Evolutionary conservation across 768 basidiomycete species (phyloP).

Genomic region (Kondoa malvinella): DNA sequence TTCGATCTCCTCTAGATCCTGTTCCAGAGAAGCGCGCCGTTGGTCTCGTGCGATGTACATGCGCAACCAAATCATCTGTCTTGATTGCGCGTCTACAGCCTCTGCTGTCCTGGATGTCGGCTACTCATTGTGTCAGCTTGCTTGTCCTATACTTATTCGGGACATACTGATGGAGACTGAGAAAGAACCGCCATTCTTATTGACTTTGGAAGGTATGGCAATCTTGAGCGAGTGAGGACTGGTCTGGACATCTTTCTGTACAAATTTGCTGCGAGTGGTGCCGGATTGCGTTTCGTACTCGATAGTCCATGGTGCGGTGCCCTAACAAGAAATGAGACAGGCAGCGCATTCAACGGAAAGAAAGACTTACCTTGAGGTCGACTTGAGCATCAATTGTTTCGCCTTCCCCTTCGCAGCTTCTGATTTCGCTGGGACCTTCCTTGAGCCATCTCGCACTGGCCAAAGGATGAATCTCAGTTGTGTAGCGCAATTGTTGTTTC

Average conservation of each 20-base stretch:
- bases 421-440: slow-evolving; percentile 30
- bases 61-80: slow-evolving; percentile 62
- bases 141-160: too few species aligned
- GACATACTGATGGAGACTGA: slow-evolving; percentile 22
- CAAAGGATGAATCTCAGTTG: slow-evolving; percentile 43
- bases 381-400: slow-evolving; percentile 57
- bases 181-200: slow-evolving; percentile 23
- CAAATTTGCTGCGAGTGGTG: slow-evolving; percentile 43
- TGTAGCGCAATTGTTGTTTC: slow-evolving; percentile 52
- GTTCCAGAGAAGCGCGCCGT: slow-evolving; percentile 49
- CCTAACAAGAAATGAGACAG: slow-evolving; percentile 37
- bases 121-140: slow-evolving; percentile 31
- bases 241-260: slow-evolving; percentile 16
- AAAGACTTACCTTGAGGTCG: slow-evolving; percentile 48
- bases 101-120: slow-evolving; percentile 71
- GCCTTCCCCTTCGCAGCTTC: slow-evolving; percentile 50
- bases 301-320: slow-evolving; percentile 76
- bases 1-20: slow-evolving; percentile 30
- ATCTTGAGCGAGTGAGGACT: slow-evolving; percentile 20
- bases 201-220: slow-evolving; percentile 21
- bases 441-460: slow-evolving; percentile 29
- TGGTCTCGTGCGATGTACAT: slow-evolving; percentile 71
- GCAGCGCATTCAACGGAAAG: neutral
- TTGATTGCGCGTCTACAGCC: slow-evolving; percentile 63
- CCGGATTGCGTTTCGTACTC: slow-evolving; percentile 46